Evolutionary conservation across 495 filamentous ascomycete genomes (phyloP), one percentile per base, ranked within the genome.

Genomic region (Aspergillus sclerotioniger): DNA sequence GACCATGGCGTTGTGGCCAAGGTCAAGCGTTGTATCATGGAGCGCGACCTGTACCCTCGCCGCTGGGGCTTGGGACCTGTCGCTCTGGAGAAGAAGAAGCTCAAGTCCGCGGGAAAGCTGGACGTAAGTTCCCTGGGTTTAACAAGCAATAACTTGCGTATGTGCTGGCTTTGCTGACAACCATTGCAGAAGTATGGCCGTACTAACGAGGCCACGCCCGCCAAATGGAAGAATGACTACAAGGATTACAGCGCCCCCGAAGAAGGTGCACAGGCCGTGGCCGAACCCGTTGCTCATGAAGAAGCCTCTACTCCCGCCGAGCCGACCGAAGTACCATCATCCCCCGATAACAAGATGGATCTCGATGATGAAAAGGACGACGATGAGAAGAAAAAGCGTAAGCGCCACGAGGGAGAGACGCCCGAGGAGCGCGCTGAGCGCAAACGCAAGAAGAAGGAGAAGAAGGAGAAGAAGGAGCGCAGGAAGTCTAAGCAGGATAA

Each of bases 11-110:
- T 96, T 32, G 93, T 98, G 46, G 94, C 95, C 51, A 96, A 96
- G 80, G 87, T 98, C 69, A 98, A 98, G 85, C 85, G 94, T 54
- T 91, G 90, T 72, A 98, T 98, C 74, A 98, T 98, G 94, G 95
- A 98, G 78, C 90, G 94, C 60, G 93, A 97, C 69, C 80, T 96
- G 12, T 98, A 98, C 80, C 93, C 93, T 56, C 83, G 90, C 69
- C 78, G 92, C 79, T 98, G 94, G 94, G 95, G 95, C 51, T 74
- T 96, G 62, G 94, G 94, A 45, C 92, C 93, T 41, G 84, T 90
- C 55, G 92, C 94, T 28, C 65, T 88, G 43, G 89, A 96, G 78
- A 98, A 98, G 86, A 98, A 98, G 87, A 95, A 97, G 84, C 85
- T 98, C 77, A 98, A 97, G 83, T 88, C 89, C n/a, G 87, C 88